These are phyloP conservation scores for Phaeotremella skinneri DNA, from an alignment of 768 basidiomycete genomes.

Conservation along the genomic window DNA sequence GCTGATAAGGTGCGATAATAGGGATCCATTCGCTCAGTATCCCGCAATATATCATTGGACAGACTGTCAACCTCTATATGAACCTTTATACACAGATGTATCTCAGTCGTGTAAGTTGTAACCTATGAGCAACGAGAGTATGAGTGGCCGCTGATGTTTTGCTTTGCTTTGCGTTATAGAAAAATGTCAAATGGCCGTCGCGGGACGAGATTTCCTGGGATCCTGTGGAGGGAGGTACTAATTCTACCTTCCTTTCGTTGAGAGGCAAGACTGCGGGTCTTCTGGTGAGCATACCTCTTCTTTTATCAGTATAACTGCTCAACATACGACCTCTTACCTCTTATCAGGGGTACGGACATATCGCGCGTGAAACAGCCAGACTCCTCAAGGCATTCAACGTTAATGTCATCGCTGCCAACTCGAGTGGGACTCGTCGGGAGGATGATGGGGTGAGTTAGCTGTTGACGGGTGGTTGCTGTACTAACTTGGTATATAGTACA, in stretches of 20 bases:
- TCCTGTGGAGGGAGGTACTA: neutral
- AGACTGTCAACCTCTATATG: constrained; percentile 33
- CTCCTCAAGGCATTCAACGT: constrained; percentile 44
- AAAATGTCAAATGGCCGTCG: constrained; percentile 11
- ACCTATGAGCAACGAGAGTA: neutral
- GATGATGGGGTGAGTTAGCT: constrained; percentile 44
- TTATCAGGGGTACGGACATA: constrained; percentile 47
- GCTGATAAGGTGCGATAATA: constrained; percentile 2
- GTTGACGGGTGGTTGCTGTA: neutral
- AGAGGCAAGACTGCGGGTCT: constrained; percentile 50
- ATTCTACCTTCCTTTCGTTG: constrained; percentile 11
- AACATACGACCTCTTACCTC: neutral
- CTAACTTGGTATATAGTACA: constrained; percentile 25
- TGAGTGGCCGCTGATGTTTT: neutral
- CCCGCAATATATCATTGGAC: constrained; percentile 42
- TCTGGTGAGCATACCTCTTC: constrained; percentile 31
- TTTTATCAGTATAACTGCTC: neutral
- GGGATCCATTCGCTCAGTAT: constrained; percentile 49
- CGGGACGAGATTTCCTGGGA: constrained; percentile 20
- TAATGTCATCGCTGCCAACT: constrained; percentile 50
- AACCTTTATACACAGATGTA: constrained; percentile 19
- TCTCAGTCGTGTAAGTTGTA: constrained; percentile 14
- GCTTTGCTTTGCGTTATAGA: constrained; percentile 1
- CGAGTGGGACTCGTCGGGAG: constrained; percentile 35
- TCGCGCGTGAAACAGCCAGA: constrained; percentile 50